These are phyloP conservation scores for Fusarium phyllophilum DNA, from an alignment of 2,329 filamentous ascomycete species.

Conservation along the genomic window DNA sequence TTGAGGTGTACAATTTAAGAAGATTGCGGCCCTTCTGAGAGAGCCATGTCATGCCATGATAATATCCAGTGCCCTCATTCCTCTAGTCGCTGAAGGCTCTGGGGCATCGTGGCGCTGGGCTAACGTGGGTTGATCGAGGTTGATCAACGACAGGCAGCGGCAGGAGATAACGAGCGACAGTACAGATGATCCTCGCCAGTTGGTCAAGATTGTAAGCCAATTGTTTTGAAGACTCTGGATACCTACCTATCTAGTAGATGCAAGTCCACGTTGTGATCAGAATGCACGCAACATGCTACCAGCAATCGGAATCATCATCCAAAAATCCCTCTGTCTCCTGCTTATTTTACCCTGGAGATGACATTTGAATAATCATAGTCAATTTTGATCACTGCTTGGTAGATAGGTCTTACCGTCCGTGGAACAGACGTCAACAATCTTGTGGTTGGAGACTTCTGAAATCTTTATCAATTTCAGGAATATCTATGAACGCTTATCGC, in stretches of 20 bases:
- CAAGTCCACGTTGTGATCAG: constrained; percentile 19
- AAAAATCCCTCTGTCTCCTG: background rate
- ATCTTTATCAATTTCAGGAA: background rate
- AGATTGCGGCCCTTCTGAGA: background rate
- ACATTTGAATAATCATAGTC: background rate
- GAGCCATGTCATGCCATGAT: background rate
- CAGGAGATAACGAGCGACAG: constrained; percentile 5
- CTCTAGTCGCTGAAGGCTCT: constrained; percentile 3
- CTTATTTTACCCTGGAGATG: background rate
- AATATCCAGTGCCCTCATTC: background rate
- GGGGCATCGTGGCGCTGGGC: constrained; percentile 1
- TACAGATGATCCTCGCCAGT: background rate
- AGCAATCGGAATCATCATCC: background rate
- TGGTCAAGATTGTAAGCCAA: constrained; percentile 10
- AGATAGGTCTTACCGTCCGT: background rate
- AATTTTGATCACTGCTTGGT: background rate
- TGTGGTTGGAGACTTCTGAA: background rate
- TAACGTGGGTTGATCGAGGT: background rate
- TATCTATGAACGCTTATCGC: background rate
- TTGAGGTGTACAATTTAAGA: background rate
- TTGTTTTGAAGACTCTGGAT: background rate
- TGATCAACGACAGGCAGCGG: background rate
- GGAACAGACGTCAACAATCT: background rate
- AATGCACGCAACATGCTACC: background rate
- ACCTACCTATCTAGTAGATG: background rate